Base-by-base conservation (phyloP, 345 rosid species). In the Hibiscus mutabilis region DNA sequence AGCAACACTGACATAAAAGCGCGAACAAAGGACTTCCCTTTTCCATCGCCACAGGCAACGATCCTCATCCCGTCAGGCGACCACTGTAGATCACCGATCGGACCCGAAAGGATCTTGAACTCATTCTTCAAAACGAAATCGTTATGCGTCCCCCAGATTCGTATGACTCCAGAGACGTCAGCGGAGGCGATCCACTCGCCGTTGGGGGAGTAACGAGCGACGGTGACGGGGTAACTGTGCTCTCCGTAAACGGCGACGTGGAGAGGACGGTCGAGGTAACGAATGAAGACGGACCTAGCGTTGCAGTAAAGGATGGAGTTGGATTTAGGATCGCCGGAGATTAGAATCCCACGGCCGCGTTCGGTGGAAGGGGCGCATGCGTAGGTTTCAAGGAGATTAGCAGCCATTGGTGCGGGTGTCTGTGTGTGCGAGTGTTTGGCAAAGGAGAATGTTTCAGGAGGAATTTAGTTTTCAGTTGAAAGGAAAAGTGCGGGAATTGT, bases 161-260 rank as follows among this genome's bases (percentile, higher is more conserved):
- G 84, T 71, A 95, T 87, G 24, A 85, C 76, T 14, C 98, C 98
- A 14, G 97, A 89, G 51, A 82, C 88, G 64, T 95, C 98, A 19
- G 92, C 98, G 4, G 98, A 95, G 69, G 98, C 98, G 72, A 95
- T 82, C 99, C 99, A 95, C 86, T 95, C 99, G 0, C 99, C 98
- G 65, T 92, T 92, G 55, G 99, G 99, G 11, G 98, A 92, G 88
- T 83, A 95, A 0, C 97, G 86, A 67, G 97, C 98, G 29, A 92
- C 91, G 60, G 96, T 95, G 74, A 85, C 96, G 18, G 89, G 92
- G 76, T 95, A 92, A 2, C 84, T 93, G 78, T 95, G 99, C 31
- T 95, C 99, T 37, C 89, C 92, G 81, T 95, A 95, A 44, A 92
- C 91, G 70, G 92, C 66, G 46, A 89, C 90, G 69, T 88, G 86